Percentiles rank a stretch among this genome's conserved stretches.
Conservation (phyloP, 768 basidiomycete species). For the Favolaschia claudopus region DNA sequence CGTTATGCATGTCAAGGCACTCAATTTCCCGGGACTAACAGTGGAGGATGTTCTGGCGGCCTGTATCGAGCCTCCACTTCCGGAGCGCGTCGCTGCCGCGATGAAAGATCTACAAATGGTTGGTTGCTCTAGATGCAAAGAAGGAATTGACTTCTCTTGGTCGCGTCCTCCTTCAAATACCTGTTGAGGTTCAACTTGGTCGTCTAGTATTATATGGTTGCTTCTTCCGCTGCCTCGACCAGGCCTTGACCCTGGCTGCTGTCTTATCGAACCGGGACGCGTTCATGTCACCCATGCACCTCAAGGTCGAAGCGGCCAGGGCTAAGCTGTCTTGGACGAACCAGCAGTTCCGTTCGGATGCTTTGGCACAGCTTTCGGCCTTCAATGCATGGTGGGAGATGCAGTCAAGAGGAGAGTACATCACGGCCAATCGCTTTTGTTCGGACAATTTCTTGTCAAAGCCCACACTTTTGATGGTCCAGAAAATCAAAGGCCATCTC, state of each 20-base stretch:
- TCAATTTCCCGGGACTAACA: slow-evolving; percentile 85
- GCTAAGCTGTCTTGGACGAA: slow-evolving; percentile 84
- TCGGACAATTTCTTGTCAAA: slow-evolving; percentile 88
- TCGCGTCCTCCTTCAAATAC: slow-evolving; percentile 85
- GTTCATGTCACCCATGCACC: slow-evolving; percentile 83
- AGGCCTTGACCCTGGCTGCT: slow-evolving; percentile 89
- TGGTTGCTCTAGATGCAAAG: slow-evolving; percentile 80
- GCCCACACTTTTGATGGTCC: slow-evolving; percentile 81
- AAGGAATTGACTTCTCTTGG: slow-evolving; percentile 88
- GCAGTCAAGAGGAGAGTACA: slow-evolving; percentile 71
- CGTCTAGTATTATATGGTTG: slow-evolving; percentile 88
- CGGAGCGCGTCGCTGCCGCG: slow-evolving; percentile 78
- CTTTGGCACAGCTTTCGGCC: slow-evolving; percentile 78
- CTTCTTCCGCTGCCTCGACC: slow-evolving; percentile 92
- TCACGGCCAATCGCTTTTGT: slow-evolving; percentile 77
- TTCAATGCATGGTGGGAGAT: slow-evolving; percentile 84
- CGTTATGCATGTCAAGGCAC: slow-evolving; percentile 96
- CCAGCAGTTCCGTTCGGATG: slow-evolving; percentile 83
- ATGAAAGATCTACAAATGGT: slow-evolving; percentile 83
- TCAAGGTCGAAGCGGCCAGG: slow-evolving; percentile 73
- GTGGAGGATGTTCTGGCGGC: slow-evolving; percentile 88
- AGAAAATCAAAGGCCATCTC: slow-evolving; percentile 81
- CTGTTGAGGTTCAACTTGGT: slow-evolving; percentile 90
- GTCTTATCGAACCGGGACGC: slow-evolving; percentile 91
- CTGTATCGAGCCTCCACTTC: slow-evolving; percentile 88